Conservation (phyloP, 495 filamentous ascomycete species). For the Talaromyces adpressus region DNA sequence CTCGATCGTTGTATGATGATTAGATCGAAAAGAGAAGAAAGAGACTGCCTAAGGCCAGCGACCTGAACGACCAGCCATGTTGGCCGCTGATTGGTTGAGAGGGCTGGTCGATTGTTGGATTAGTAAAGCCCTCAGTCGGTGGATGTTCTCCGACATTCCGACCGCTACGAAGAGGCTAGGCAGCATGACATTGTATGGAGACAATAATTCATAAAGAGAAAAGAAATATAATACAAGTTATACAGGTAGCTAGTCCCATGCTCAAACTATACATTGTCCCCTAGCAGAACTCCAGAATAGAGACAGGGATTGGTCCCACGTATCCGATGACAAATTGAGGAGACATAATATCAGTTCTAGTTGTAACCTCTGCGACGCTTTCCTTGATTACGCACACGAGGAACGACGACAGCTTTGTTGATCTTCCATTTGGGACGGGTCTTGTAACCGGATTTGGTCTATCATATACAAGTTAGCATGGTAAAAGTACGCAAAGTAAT, state of each 20-base stretch:
- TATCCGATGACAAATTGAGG: neutral
- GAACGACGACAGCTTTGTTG: conserved; percentile 74
- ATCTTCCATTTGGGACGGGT: conserved; percentile 72
- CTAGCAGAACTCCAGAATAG: neutral
- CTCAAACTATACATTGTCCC: neutral
- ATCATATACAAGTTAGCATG: conserved; percentile 22
- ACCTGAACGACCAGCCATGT: neutral
- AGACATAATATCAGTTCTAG: conserved; percentile 16
- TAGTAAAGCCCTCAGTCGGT: neutral
- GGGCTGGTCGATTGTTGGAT: neutral
- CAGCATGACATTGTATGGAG: neutral
- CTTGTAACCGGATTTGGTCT: conserved; percentile 97
- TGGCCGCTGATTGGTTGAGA: neutral
- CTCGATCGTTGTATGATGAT: neutral
- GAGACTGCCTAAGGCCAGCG: neutral
- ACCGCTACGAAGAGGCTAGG: neutral
- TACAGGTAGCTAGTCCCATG: neutral
- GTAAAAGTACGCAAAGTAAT: conserved; percentile 1
- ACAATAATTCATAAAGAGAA: neutral
- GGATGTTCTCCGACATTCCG: neutral
- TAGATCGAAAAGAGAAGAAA: neutral
- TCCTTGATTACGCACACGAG: conserved; percentile 70
- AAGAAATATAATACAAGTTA: conserved; percentile 1
- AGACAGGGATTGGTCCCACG: neutral
- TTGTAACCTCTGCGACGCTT: conserved; percentile 49